phyloP scores from a whole-genome alignment of 371 early-diverging fungal species.

The Mucor velutinosus region DNA sequence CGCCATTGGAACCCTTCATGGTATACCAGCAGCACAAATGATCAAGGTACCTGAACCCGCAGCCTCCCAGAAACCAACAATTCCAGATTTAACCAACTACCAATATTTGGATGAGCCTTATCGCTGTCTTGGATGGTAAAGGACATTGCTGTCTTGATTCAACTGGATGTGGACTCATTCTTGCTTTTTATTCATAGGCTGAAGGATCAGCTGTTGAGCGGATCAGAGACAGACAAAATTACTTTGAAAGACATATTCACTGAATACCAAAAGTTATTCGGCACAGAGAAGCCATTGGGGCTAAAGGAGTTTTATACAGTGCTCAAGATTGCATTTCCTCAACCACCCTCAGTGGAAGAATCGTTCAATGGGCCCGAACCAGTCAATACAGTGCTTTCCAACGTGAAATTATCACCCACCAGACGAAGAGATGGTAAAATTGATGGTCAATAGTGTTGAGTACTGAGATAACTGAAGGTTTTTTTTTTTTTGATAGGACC shows the following conservation, averaged over 20 bases:
- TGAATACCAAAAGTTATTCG: conserved; percentile 42
- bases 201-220: conserved; percentile 40
- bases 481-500: conserved; percentile 13
- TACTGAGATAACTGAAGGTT: neutral
- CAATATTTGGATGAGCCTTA: conserved; percentile 51
- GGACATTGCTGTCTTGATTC: neutral
- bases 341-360: conserved; percentile 32
- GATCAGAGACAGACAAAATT: conserved; percentile 32
- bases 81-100: conserved; percentile 52
- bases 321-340: conserved; percentile 54
- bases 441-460: neutral
- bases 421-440: conserved; percentile 34
- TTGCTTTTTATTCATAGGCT: conserved; percentile 28
- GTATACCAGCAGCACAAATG: conserved; percentile 40
- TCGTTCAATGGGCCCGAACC: conserved; percentile 18
- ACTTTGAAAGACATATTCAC: conserved; percentile 39
- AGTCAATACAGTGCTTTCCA: conserved; percentile 27
- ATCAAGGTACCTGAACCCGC: conserved; percentile 2
- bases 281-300: conserved; percentile 41
- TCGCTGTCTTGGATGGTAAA: conserved; percentile 56
- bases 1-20: conserved; percentile 37
- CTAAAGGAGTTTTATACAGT: conserved; percentile 52
- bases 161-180: neutral
- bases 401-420: conserved; percentile 34
- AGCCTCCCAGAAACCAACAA: conserved; percentile 24